Base-by-base conservation (phyloP, 2,329 filamentous ascomycete species). In the Peltaster fructicola region DNA sequence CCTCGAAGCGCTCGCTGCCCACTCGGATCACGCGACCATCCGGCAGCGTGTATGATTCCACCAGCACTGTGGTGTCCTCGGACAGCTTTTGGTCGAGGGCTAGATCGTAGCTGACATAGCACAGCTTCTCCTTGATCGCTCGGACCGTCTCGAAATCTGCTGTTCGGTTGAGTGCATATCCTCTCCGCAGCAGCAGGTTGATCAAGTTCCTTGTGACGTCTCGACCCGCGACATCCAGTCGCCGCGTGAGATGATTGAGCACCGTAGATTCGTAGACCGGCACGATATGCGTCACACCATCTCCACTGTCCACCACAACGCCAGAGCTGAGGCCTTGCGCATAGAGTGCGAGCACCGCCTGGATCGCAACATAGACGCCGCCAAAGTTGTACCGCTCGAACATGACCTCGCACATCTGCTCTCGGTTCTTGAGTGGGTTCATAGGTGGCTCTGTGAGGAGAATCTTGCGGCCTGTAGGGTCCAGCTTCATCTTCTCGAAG, bases 121-220 rank as follows among this genome's bases (percentile, higher is more conserved):
- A 95, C 25, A 98, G 76, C 65, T 98, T 98, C 65, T 98, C 88
- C 61, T 98, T 98, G 62, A 98, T 95, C 54, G 95, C 85, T 34
- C 88, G 78, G 29, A 98, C 88, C 4, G 88, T 98, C 57, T 98
- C 88, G 53, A 98, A 98, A 53, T 98, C 88, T 49, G 88, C 88
- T 8, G 88, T 98, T 51, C 88, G 73, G 68, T 98, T 98, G 34
- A 98, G 71, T 17, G 88, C 82, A 53, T 98, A 98, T 21, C 88
- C 88, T 40, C 88, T 73, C 45, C 88, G 80, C 30, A 92, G 68
- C 11, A 98, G 73, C 24, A 98, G 73, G 24, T 82, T 81, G 53
- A 98, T 98, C 36, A 98, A 68, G 55, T 98, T 95, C 44, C 85
- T 77, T n/a, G 88, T 98, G 26, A 98, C 88, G 47, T 98, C 88